Conservation (phyloP, 2,329 filamentous ascomycete species). For the Penicillium sp. region DNA sequence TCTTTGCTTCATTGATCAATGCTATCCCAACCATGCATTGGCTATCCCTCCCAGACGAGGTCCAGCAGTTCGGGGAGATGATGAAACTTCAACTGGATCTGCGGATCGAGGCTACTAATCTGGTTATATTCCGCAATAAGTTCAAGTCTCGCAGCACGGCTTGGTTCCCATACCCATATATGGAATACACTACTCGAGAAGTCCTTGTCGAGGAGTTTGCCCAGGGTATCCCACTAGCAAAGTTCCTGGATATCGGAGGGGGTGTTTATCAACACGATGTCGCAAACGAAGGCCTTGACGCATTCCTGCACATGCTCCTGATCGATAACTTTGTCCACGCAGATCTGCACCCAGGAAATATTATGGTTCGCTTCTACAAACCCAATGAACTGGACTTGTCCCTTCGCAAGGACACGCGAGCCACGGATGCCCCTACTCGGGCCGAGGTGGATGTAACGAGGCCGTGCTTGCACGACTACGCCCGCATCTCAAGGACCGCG, state of each 20-base stretch:
- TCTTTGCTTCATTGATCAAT: constrained; percentile 82
- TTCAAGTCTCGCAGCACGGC: constrained; percentile 85
- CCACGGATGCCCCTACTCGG: constrained; percentile 42
- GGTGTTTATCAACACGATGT: constrained; percentile 92
- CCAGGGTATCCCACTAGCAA: constrained; percentile 82
- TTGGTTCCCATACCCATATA: constrained; percentile 95
- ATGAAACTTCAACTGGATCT: constrained; percentile 97
- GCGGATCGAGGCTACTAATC: constrained; percentile 87
- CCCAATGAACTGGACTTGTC: constrained; percentile 65
- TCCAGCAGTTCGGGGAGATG: constrained; percentile 92
- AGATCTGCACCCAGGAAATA: constrained; percentile 93
- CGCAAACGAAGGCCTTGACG: constrained; percentile 88
- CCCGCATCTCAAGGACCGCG: constrained; percentile 62
- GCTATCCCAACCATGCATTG: constrained; percentile 90
- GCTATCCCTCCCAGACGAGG: constrained; percentile 93
- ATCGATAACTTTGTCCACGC: constrained; percentile 98
- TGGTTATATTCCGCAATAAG: constrained; percentile 78
- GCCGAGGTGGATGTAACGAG: constrained; percentile 70
- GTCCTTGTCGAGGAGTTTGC: constrained; percentile 95
- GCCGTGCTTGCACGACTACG: constrained; percentile 74
- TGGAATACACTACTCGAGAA: constrained; percentile 84
- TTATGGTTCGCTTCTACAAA: constrained; percentile 98
- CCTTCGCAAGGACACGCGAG: constrained; percentile 43
- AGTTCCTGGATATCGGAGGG: constrained; percentile 85
- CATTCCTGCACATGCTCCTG: constrained; percentile 91